Conservation (phyloP, 1,139 yeast genomes). For the Yamadazyma membranifaciens region DNA sequence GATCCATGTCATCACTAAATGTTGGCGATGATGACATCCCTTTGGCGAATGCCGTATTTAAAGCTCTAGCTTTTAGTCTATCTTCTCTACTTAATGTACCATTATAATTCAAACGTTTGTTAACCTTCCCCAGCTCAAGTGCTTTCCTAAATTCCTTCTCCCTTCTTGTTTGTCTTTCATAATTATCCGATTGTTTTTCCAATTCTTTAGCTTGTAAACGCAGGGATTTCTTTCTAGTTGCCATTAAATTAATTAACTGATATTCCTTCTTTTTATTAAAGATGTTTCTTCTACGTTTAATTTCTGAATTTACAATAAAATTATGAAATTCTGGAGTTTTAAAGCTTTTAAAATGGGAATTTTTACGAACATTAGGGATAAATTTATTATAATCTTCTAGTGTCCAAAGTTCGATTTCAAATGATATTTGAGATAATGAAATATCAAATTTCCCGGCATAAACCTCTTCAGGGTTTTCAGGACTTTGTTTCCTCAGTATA, state of each 20-base stretch:
- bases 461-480: slow-evolving; percentile 30
- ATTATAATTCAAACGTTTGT: slow-evolving; percentile 19
- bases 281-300: slow-evolving; percentile 41
- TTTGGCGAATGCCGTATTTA: slow-evolving; percentile 11
- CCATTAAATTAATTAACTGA: slow-evolving; percentile 46
- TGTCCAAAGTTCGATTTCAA: slow-evolving; percentile 32
- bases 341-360: slow-evolving; percentile 17
- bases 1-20: no score
- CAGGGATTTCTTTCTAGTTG: slow-evolving; percentile 49
- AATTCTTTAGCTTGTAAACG: slow-evolving; percentile 52
- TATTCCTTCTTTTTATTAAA: slow-evolving; percentile 45
- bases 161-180: slow-evolving; percentile 28
- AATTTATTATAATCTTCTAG: slow-evolving; percentile 31
- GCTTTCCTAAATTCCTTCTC: slow-evolving; percentile 37
- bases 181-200: slow-evolving; percentile 37
- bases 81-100: slow-evolving; percentile 40
- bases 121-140: slow-evolving; percentile 32
- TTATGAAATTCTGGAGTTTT: slow-evolving; percentile 18
- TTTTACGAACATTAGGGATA: slow-evolving; percentile 19
- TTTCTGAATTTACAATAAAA: slow-evolving; percentile 17
- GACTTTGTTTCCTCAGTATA: slow-evolving; percentile 35
- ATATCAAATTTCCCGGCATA: slow-evolving; percentile 34
- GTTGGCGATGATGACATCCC: neutral
- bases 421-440: slow-evolving; percentile 20
- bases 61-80: slow-evolving; percentile 35